Conservation (phyloP, 2,329 filamentous ascomycete genomes). For the Acephala macrosclerotiorum region DNA sequence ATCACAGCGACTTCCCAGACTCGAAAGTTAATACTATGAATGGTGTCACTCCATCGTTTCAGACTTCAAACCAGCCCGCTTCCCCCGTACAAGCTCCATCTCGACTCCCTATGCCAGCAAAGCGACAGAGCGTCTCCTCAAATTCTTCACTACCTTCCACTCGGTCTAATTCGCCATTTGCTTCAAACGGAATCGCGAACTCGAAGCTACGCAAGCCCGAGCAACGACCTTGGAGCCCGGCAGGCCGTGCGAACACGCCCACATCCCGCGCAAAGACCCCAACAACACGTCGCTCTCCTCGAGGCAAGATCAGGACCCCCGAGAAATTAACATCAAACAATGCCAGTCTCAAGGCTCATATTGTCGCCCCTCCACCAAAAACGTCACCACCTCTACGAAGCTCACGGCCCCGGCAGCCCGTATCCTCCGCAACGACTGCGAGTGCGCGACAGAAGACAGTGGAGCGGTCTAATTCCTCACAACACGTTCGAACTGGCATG, state of each 20-base stretch:
- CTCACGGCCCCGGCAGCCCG: slow-evolving; percentile 80
- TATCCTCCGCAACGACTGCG: slow-evolving; percentile 77
- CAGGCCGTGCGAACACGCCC: slow-evolving; percentile 46
- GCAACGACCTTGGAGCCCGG: slow-evolving; percentile 39
- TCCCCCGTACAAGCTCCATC: slow-evolving; percentile 31
- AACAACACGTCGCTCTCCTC: slow-evolving; percentile 43
- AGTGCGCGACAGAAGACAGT: slow-evolving; percentile 71
- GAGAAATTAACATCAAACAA: slow-evolving; percentile 40
- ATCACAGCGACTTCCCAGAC: slow-evolving; percentile 66
- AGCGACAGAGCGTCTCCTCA: slow-evolving; percentile 49
- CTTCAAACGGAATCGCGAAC: slow-evolving; percentile 49
- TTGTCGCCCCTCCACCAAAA: slow-evolving; percentile 73
- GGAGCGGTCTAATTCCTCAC: slow-evolving; percentile 49
- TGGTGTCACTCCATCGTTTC: slow-evolving; percentile 40
- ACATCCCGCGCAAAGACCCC: slow-evolving; percentile 52
- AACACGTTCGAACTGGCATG: slow-evolving; percentile 38
- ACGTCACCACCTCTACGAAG: slow-evolving; percentile 82
- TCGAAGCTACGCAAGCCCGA: slow-evolving; percentile 38
- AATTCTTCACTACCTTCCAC: slow-evolving; percentile 57
- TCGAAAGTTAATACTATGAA: slow-evolving; percentile 41
- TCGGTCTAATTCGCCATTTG: slow-evolving; percentile 63
- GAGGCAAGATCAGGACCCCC: slow-evolving; percentile 34
- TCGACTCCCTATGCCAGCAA: slow-evolving; percentile 38
- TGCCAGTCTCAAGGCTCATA: slow-evolving; percentile 75
- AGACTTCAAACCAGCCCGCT: slow-evolving; percentile 28